Conservation (phyloP, 306 rosid genomes). For the Rosa lucieae region DNA sequence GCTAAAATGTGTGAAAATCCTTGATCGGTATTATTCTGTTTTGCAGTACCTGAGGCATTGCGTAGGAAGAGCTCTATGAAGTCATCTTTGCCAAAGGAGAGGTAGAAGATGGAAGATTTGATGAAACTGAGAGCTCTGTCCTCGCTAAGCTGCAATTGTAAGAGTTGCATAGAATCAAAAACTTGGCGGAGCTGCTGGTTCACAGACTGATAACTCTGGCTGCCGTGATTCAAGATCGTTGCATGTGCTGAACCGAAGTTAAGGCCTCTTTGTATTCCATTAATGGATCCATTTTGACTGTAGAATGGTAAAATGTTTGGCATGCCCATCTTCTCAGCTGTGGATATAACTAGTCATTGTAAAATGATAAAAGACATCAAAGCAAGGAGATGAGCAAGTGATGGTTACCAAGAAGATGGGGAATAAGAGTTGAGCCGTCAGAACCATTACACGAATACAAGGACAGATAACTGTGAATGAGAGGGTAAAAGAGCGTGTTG, state of each 20-base stretch:
- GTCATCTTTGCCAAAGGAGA: constrained; percentile 85
- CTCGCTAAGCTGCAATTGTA: constrained; percentile 54
- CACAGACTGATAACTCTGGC: constrained; percentile 72
- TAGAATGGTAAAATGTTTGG: constrained; percentile 52
- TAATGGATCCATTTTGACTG: constrained; percentile 63
- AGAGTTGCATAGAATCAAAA: constrained; percentile 62
- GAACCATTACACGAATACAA: constrained; percentile 60
- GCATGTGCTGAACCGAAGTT: constrained; percentile 87
- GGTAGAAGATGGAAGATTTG: constrained; percentile 62
- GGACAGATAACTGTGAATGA: constrained; percentile 66
- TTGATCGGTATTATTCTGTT: constrained; percentile 18
- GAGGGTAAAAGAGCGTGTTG: constrained; percentile 69
- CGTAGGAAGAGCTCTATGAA: constrained; percentile 50
- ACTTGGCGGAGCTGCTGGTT: constrained; percentile 85
- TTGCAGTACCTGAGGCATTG: constrained; percentile 26
- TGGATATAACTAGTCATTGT: not conserved
- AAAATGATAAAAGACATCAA: not conserved
- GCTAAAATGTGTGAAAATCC: constrained; percentile 57
- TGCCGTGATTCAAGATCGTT: constrained; percentile 59
- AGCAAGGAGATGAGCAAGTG: constrained; percentile 2
- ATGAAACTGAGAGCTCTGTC: constrained; percentile 43
- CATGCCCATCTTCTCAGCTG: constrained; percentile 73
- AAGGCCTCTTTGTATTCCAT: constrained; percentile 54
- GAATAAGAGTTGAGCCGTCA: constrained; percentile 58
- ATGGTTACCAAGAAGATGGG: constrained; percentile 70